These are phyloP conservation scores for Wickerhamomyces tratensis DNA, from an alignment of 805 yeast genomes.

Conservation along the genomic window DNA sequence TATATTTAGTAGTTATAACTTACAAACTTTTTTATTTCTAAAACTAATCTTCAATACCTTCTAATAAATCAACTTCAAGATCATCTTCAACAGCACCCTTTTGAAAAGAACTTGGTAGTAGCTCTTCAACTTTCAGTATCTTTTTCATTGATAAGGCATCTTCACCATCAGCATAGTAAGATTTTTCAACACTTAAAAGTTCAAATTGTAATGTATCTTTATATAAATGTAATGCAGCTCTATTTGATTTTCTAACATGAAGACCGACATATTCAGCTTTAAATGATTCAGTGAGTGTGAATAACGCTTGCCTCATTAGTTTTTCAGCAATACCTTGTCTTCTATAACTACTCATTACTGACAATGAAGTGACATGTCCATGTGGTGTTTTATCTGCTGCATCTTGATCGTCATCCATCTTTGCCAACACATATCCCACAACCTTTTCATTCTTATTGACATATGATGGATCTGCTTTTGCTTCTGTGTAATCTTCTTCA, in stretches of 20 bases:
- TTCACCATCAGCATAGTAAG: constrained; percentile 96
- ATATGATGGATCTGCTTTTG: constrained; percentile 56
- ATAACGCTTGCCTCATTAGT: constrained; percentile 76
- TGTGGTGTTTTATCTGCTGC: constrained; percentile 62
- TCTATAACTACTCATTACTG: constrained; percentile 94
- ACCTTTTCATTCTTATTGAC: constrained; percentile 63
- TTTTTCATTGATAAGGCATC: constrained; percentile 96
- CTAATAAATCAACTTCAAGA: constrained; percentile 36
- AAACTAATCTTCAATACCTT: constrained; percentile 16
- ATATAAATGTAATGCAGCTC: constrained; percentile 90
- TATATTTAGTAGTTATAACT: too few relatives aligned
- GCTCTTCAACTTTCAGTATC: constrained; percentile 46
- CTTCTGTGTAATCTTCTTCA: constrained; percentile 12
- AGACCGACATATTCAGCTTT: constrained; percentile 76
- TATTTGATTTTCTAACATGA: constrained; percentile 88
- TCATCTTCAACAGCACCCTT: constrained; percentile 44
- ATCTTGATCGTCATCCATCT: constrained; percentile 91
- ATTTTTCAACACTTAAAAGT: constrained; percentile 69
- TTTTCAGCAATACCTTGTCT: constrained; percentile 92
- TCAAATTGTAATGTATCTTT: constrained; percentile 78
- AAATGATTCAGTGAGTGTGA: constrained; percentile 73
- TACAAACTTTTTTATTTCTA: too few relatives aligned
- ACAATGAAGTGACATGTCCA: constrained; percentile 89
- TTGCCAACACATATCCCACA: constrained; percentile 94
- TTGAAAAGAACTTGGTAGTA: constrained; percentile 49